Evolutionary conservation across 768 basidiomycete genomes (phyloP), one percentile per base, ranked within the genome.

Genomic region (Macrolepiota albuminosa): DNA sequence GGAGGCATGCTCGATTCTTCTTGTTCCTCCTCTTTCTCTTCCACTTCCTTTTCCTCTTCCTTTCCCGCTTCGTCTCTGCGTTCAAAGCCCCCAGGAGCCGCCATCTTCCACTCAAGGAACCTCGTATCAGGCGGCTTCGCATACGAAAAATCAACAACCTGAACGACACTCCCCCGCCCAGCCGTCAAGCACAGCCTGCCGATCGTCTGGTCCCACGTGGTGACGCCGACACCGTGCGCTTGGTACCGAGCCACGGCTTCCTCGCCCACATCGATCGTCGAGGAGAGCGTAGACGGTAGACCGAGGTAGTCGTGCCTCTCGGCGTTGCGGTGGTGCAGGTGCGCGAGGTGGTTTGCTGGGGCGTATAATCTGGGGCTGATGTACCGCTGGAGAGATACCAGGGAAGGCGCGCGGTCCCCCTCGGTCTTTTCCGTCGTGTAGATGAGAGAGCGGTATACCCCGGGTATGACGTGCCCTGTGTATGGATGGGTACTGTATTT

Each of bases 181-280:
- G 76, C 72, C 49, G 81, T 80, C 7, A 87, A 71, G 63, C 82
- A 81, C 14, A 88, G 75, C 46, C 86, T 76, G 5, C 86, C 87
- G 16, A 81, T 83, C 26, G 77, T 75, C 69, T 89, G 87, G 62
- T 89, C 87, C 84, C 84, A 89, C 10, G 82, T 75, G 37, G 87
- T 77, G 21, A 82, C 76, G 14, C 71, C 69, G 39, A 85, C 67
- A 9, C 78, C 81, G 4, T 56, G 65, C 47, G 51, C 67, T 21
- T 60, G 46, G 56, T 66, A 68, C n/a, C 61, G 53, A 18, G 49
- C 53, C 57, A 57, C 63, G 13, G 40, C 61, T 4, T 60, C 54
- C 29, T 50, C 7, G 42, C 42, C 42, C 42, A 43, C 1, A 8
- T 43, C 18, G 6, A 43, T 21, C n/a, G 7, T 8, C 8, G 42